Base-by-base conservation (phyloP, 2,329 filamentous ascomycete genomes). In the Neurospora sp. region DNA sequence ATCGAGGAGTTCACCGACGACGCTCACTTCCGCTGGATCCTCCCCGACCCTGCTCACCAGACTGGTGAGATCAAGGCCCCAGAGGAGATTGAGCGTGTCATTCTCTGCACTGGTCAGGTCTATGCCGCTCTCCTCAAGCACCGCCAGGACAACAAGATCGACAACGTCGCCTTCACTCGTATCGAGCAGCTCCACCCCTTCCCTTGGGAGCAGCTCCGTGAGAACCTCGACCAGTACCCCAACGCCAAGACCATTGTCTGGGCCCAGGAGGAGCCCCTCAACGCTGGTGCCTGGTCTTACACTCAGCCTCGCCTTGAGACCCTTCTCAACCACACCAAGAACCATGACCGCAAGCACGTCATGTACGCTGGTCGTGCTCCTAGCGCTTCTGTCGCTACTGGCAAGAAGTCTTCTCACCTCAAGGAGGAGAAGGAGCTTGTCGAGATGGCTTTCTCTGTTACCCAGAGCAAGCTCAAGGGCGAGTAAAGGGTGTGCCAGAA, bases 121-220 rank as follows among this genome's bases (percentile, higher is more conserved):
- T 99, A 94, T 82, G 89, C 91, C 67, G 90, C 93, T 33, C 88
- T 99, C 65, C 85, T 91, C 83, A 98, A 98, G 85, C 89, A 97
- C 87, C 93, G 96, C 76, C 88, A 91, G 76, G 87, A 93, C 73
- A 91, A 96, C 80, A 90, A 91, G 74, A 88, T 97, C 79, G 93
- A 93, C 81, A 91, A 97, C 79, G 92, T 95, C 23, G 96, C 95
- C 78, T 91, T 99, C 80, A 97, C 94, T 28, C 93, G 96, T 79
- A 89, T 99, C 75, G 96, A 99, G 85, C 96, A 99, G 84, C 88
- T 99, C 72, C 94, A 99, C 84, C 96, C 96, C 77, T 99, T 99
- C 92, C 96, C 96, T 68, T 99, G 96, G 95, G 90, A 94, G 77
- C 93, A 96, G 82, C 88, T 99, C 69, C 92, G 92, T 85, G 95